Conservation (phyloP, 495 filamentous ascomycete species). For the Astrocystis sublimbata region DNA sequence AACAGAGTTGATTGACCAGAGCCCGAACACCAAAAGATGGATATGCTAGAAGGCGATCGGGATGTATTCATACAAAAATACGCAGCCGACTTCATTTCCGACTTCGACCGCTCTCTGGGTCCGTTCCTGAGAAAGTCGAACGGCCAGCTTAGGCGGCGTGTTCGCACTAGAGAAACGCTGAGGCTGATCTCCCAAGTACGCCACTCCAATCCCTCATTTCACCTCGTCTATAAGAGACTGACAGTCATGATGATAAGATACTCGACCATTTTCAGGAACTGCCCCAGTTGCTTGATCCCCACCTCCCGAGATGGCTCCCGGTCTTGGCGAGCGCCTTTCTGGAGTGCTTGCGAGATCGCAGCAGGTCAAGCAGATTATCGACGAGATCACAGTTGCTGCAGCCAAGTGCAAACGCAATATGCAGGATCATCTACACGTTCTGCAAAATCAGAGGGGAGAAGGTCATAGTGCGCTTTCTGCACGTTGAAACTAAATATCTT, state of each 20-base stretch:
- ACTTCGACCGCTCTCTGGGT: constrained; percentile 59
- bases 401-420: constrained; percentile 69
- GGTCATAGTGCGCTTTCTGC: constrained; percentile 84
- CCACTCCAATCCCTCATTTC: not conserved
- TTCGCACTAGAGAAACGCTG: constrained; percentile 46
- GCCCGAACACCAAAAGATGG: constrained; percentile 33
- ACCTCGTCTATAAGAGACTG: not conserved
- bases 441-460: constrained; percentile 95
- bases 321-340: constrained; percentile 73
- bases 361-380: constrained; percentile 30
- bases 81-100: constrained; percentile 65
- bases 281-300: constrained; percentile 91
- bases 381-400: constrained; percentile 46
- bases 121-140: constrained; percentile 52
- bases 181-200: constrained; percentile 48
- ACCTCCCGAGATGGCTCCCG: constrained; percentile 73
- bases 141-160: constrained; percentile 41
- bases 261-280: constrained; percentile 94
- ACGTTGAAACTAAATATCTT: constrained; percentile 81
- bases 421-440: constrained; percentile 79
- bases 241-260: constrained; percentile 41
- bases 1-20: not conserved
- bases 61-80: constrained; percentile 74
- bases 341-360: constrained; percentile 58
- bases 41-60: constrained; percentile 55